Base-by-base conservation (phyloP, 2,329 filamentous ascomycete genomes). In the Ascochyta lentis region DNA sequence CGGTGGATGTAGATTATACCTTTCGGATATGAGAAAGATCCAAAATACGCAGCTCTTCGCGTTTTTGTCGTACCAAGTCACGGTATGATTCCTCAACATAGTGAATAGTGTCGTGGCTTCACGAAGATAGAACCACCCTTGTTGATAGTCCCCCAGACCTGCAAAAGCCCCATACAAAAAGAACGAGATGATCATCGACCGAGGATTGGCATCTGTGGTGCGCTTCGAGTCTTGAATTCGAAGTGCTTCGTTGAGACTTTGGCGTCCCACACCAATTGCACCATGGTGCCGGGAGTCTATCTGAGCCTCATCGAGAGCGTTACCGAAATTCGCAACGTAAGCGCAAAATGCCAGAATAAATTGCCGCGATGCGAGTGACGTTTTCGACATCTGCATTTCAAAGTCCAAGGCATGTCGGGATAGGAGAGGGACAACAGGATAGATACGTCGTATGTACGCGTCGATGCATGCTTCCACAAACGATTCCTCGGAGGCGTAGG, bases 81-180 rank as follows among this genome's bases (percentile, higher is more conserved):
- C 38, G 5, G 44, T 43, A n/a, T 61, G 51, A 3, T 16, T 41
- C 9, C 45, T 63, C 2, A 59, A 49, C 61, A 71, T 65, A 50
- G 63, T 60, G 35, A 64, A 69, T 73, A 94, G 80, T 6, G 90
- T 92, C 1, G 86, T 88, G 6, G 89, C 89, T 74, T 95, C 90
- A 24, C 90, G 86, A 9, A 94, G 79, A 70, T 91, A 86, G 69
- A 87, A 92, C 90, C 90, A 94, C 1, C 89, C 90, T 72, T 87
- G 87, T 59, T 89, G 86, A 71, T 92, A 89, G 71, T 87, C 81
- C 59, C 92, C 89, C 42, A 91, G 78, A 34, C 86, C 88, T 58
- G 89, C 88, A 71, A 89, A 86, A 54, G 87, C 88, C 34, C 85
- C 88, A 65, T 91, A 92, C 24, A 94, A 73, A 72, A 94, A 92